Base-by-base conservation (phyloP, 441 rosid genomes). In the Viola pubescens region DNA sequence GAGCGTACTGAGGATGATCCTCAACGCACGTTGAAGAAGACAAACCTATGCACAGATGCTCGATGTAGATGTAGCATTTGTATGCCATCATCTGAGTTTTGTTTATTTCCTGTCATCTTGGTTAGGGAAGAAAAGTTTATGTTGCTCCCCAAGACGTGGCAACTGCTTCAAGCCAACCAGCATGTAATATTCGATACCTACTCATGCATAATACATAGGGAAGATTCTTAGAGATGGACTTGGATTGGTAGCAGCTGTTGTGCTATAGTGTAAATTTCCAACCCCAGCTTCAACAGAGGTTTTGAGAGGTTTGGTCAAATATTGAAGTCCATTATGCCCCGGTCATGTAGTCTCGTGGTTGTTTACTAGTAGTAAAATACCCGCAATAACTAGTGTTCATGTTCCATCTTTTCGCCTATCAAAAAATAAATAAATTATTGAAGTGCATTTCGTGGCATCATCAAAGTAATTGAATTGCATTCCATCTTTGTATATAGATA, bases 1-100 rank as follows among this genome's bases (percentile, higher is more conserved):
- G 68, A 79, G 77, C 42, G 90, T 86, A 54, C 75, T 83, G 16
- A 60, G 79, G 56, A 77, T 86, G 97, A 81, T 91, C 68, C 75
- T 81, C 45, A 75, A 73, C 53, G 88, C 80, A 11, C 67, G 82
- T 60, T 84, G 65, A 76, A 67, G 26, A 44, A 7, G 9, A 16
- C 42, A 1, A 46, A 7, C 48, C 10, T 45, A 26, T 2, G 14
- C 9, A 34, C 9, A 41, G 10, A 42, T 10, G 11, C 46, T 16
- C 2, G 14, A 57, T 48, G 47, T n/a, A 55, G n/a, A 38, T 49
- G 42, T 37, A 66, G 46, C n/a, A 39, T 54, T 5, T 39, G 3
- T 37, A 37, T 4, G 42, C 6, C 11, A 26, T 37, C 11, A 4
- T 4, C 3, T 10, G n/a, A 6, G 37, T 37, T 11, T 5, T 13